Percentiles rank a stretch among this genome's conserved stretches.
These are phyloP conservation scores for Teratosphaeria nubilosa DNA, from an alignment of 2,329 filamentous ascomycete genomes.

Conservation along the genomic window DNA sequence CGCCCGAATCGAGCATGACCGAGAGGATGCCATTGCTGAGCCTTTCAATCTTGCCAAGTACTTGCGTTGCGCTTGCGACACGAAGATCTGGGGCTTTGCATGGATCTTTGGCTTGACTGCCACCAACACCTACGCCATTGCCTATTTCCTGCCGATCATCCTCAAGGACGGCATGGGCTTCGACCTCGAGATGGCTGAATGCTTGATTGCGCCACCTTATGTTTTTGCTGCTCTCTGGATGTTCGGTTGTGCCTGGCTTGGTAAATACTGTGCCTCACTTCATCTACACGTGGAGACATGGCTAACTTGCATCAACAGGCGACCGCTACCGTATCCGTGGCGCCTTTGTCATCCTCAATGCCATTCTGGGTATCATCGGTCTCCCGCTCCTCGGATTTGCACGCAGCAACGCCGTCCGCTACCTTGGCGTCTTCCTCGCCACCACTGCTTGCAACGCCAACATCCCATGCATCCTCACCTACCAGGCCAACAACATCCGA, in stretches of 20 bases:
- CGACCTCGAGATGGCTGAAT: constrained; percentile 19
- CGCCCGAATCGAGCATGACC: constrained; percentile 42
- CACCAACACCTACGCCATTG: constrained; percentile 34
- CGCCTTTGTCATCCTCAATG: constrained; percentile 27
- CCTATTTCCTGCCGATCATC: constrained; percentile 30
- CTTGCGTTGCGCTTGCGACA: constrained; percentile 31
- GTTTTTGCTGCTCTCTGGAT: constrained; percentile 27
- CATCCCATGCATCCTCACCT: constrained; percentile 63
- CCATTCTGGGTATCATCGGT: constrained; percentile 22
- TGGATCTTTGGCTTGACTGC: constrained; percentile 43
- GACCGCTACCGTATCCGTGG: constrained; percentile 27
- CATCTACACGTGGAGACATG: neutral
- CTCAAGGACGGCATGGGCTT: constrained; percentile 27
- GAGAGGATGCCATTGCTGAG: constrained; percentile 41
- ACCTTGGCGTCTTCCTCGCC: constrained; percentile 29
- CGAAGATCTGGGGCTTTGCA: constrained; percentile 47
- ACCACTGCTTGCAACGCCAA: constrained; percentile 36
- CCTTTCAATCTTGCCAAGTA: constrained; percentile 34
- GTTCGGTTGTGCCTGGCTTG: constrained; percentile 20
- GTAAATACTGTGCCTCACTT: constrained; percentile 18
- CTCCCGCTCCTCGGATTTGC: constrained; percentile 25
- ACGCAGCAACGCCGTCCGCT: constrained; percentile 18
- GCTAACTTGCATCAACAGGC: constrained; percentile 8
- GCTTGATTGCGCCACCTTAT: constrained; percentile 26
- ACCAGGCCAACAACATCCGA: constrained; percentile 79